Base-by-base conservation (phyloP, 2,329 filamentous ascomycete species). In the Fusarium pseudocircinatum region DNA sequence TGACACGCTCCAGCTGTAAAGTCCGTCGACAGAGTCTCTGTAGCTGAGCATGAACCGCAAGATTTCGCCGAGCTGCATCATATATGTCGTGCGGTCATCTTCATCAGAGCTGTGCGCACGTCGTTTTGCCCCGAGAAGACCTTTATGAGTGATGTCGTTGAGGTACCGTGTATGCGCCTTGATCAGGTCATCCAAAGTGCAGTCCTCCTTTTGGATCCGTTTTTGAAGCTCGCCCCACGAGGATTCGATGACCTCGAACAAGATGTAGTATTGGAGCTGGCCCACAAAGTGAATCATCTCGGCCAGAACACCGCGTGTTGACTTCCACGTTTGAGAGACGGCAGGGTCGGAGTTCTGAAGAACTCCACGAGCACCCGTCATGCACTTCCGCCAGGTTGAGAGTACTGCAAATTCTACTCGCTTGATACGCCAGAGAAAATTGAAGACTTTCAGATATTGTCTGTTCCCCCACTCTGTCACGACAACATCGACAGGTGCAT, bases 241-340 rank as follows among this genome's bases (percentile, higher is more conserved):
- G 40, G 94, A 93, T 82, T 99, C 96, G 76, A 99, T 98, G 75
- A 99, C 96, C 82, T 99, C 96, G 79, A 98, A 99, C 15, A 99
- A 87, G 75, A 99, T 98, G 82, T 99, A 99, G 84, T 98, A 98
- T 82, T 99, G 96, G 20, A 99, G 88, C 83, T 99, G 96, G 72
- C 94, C 94, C 78, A 98, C 92, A 79, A 99, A 98, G 81, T 99
- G 97, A 22, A 98, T 94, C 96, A 99, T 99, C 82, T 99, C 97
- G 18, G 96, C 95, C 42, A 98, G 91, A 24, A 92, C 91, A 66
- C 95, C 96, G 64, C 96, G 89, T 9, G 95, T 97, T 20, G 89
- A 91, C 81, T 97, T 98, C 96, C 96, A 99, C 59, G 96, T 93
- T 67, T 91, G 86, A 34, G 89, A 89, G 30, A 97, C 90, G 69